Evolutionary conservation across 2,329 filamentous ascomycete species (phyloP), one percentile per base, ranked within the genome.

Genomic region (Talaromyces atroroseus): DNA sequence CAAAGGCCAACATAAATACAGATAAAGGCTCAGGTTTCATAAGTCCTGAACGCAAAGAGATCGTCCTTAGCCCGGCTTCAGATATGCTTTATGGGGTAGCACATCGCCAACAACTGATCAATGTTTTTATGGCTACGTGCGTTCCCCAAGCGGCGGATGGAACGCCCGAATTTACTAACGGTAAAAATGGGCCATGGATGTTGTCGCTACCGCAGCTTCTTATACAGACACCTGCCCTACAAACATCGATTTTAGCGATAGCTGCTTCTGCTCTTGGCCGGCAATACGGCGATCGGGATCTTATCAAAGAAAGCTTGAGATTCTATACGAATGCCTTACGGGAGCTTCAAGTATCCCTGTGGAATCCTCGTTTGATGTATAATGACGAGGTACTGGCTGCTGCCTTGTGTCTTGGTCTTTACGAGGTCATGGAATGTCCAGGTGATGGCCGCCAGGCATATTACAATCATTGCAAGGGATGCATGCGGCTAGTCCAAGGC

Each of bases 361-460:
- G 64, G 60, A 61, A 69, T 59, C 62, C 61, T 1, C 53, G 59
- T 2, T 57, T 68, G 21, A 68, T 69, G 64, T 66, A 66, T 52
- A 64, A 65, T 26, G 67, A 74, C 50, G 69, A 71, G 42, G 71
- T 68, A 0, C 62, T 74, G 7, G 69, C 70, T 18, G 67, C 70
- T 7, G 73, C 71, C 53, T 64, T 73, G 64, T 62, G 68, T 7
- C 57, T 74, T 1, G 62, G 65, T 18, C 63, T 73, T 44, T 75
- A 74, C 52, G 68, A 71, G 53, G 56, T 69, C 10, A 59, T 66
- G 32, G 70, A 74, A 60, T 74, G 72, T 58, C 71, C 72, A 0
- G 62, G 60, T 36, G 53, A 62, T 14, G 66, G 62, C n/a, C 57
- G 61, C 10, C 52, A 61, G 2, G 71, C 63, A 2, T 72, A 69